A percentile compares a stretch with the other conserved stretches of the same genome.
Conservation (phyloP, 805 yeast genomes). For the Teunomyces stri region DNA sequence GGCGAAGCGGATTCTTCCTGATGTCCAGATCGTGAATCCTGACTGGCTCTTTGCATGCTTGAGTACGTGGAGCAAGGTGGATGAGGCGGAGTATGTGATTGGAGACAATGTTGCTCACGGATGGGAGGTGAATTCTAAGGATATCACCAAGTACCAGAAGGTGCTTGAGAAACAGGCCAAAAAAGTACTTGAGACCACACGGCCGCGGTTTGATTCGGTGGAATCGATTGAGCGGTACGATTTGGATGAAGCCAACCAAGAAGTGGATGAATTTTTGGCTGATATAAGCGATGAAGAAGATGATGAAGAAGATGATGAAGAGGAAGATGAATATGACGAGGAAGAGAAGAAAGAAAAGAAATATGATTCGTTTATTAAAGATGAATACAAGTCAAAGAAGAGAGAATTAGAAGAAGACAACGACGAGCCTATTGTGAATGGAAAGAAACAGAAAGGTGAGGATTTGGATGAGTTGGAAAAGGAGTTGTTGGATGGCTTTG, state of each 20-base stretch:
- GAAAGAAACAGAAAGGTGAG: slow-evolving; percentile 7
- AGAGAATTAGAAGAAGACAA: background rate
- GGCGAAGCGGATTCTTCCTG: slow-evolving; percentile 62
- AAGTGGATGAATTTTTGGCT: slow-evolving; percentile 49
- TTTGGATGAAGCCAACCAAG: slow-evolving; percentile 42
- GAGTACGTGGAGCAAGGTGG: slow-evolving; percentile 70
- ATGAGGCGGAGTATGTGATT: slow-evolving; percentile 58
- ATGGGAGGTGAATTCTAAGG: slow-evolving; percentile 44
- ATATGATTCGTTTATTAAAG: slow-evolving; percentile 10
- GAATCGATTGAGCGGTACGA: slow-evolving; percentile 35
- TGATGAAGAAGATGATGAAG: slow-evolving; percentile 16
- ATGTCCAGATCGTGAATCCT: slow-evolving; percentile 77
- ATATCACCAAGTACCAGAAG: slow-evolving; percentile 41
- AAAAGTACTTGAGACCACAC: slow-evolving; percentile 16
- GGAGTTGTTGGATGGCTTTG: slow-evolving; percentile 52
- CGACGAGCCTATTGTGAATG: slow-evolving; percentile 2
- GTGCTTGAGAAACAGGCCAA: slow-evolving; percentile 23
- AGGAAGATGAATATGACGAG: slow-evolving; percentile 14
- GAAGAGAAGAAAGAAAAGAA: slow-evolving; percentile 5
- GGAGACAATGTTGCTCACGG: slow-evolving; percentile 48
- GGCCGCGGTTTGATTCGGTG: slow-evolving; percentile 34
- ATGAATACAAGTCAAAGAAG: slow-evolving; percentile 9
- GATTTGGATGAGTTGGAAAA: slow-evolving; percentile 48
- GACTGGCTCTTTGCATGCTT: slow-evolving; percentile 91
- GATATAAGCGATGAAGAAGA: slow-evolving; percentile 34